A percentile compares a stretch with the other conserved stretches of the same genome.
Evolutionary conservation across 2,329 filamentous ascomycete genomes (phyloP).

Genomic region (Aspergillus versicolor): DNA sequence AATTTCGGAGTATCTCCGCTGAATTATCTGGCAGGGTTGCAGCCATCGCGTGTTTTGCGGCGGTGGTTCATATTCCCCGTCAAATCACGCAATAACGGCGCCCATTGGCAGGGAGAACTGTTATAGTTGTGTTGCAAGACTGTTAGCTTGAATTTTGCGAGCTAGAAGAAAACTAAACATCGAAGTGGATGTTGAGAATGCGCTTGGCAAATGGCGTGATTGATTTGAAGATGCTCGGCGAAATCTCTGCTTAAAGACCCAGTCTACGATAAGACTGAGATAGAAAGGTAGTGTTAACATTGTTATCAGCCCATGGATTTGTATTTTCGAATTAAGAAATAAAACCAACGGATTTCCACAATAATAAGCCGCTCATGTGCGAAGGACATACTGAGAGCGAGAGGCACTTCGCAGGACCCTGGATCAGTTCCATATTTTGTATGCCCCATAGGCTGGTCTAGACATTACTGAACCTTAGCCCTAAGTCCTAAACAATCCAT

Average conservation of each 20-base stretch:
- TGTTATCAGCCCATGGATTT: background rate
- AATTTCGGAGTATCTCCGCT: background rate
- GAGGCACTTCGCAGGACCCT: background rate
- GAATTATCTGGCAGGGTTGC: background rate
- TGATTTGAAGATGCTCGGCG: conserved; percentile 2
- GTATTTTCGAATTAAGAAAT: background rate
- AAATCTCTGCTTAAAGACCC: background rate
- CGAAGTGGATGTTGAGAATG: background rate
- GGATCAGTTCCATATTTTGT: background rate
- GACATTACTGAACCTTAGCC: background rate
- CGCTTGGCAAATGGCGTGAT: conserved; percentile 5
- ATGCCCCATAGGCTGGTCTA: background rate
- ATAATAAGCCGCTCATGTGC: background rate
- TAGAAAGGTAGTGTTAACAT: background rate
- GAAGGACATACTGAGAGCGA: background rate
- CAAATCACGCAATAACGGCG: conserved; percentile 1
- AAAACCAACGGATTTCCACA: no score
- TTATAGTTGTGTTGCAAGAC: background rate
- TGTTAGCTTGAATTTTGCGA: background rate
- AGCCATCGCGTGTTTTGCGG: background rate
- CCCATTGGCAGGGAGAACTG: background rate
- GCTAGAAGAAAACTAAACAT: background rate
- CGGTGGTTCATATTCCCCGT: background rate
- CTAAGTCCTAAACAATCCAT: background rate
- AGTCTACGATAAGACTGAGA: background rate